phyloP scores from a whole-genome alignment of 2,329 filamentous ascomycete genomes.

The Venturia pyrina region DNA sequence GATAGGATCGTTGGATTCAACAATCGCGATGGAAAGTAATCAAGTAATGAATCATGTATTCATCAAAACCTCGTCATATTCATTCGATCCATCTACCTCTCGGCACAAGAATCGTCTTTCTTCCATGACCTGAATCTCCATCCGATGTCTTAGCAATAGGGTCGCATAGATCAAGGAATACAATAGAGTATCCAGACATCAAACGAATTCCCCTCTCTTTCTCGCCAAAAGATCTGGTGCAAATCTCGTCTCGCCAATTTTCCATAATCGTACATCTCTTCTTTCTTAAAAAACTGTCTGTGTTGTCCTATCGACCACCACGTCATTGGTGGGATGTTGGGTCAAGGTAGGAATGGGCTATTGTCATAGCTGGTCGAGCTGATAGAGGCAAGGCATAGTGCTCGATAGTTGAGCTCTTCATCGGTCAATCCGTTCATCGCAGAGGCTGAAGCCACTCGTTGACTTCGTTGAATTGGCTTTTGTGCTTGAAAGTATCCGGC shows the following conservation, averaged over 20 bases:
- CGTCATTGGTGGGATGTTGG: not conserved
- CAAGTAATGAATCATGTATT: too few species aligned
- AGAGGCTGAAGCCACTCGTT: constrained; percentile 44
- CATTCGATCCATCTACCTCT: not conserved
- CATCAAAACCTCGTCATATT: too few species aligned
- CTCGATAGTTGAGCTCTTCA: not conserved
- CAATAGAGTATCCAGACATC: not conserved
- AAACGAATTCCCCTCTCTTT: not conserved
- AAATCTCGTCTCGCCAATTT: not conserved
- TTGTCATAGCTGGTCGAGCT: not conserved
- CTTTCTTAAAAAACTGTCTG: not conserved
- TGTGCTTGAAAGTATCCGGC: constrained; percentile 37
- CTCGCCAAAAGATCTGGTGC: not conserved
- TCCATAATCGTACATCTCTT: not conserved
- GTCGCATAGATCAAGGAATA: not conserved
- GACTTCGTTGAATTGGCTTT: constrained; percentile 47
- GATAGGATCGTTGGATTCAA: too few species aligned
- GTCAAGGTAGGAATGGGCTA: too few species aligned
- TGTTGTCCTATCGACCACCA: not conserved
- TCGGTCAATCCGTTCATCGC: not conserved
- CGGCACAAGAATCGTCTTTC: too few species aligned
- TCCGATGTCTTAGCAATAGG: not conserved
- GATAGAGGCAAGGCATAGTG: not conserved
- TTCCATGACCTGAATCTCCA: not conserved
- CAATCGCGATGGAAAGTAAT: too few species aligned